Base-by-base conservation (phyloP, 2,329 filamentous ascomycete genomes). In the Colletotrichum horii region DNA sequence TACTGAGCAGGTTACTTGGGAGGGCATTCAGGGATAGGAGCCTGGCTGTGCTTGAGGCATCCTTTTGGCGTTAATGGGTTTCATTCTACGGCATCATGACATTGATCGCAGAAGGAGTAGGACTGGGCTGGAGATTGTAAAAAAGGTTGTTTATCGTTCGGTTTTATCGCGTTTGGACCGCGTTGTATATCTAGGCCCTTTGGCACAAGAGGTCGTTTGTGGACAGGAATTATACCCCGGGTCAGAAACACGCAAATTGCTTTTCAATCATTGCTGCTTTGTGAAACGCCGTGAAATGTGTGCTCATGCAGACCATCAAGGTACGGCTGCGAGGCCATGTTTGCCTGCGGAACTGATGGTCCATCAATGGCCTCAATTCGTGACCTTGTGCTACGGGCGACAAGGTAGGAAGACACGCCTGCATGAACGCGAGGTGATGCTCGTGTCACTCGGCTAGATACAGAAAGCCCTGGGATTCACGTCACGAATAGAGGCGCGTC, bases 1-100 rank as follows among this genome's bases (percentile, higher is more conserved):
- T 24, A 86, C 82, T 52, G 85, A 87, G 15, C 83, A 87, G 75
- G 72, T 85, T 68, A 86, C 85, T 16, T 87, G 85, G 85, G 84
- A 87, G 71, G 85, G 85, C 68, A 83, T 87, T 55, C 80, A 80
- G 52, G 83, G 83, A 26, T 72, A 66, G 28, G 56, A 55, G 30
- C 19, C 52, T 43, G 38, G 52, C 61, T 36, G 28, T 24, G 66
- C 38, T 71, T 62, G 48, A 60, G 32, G 66, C 66, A n/a, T 66
- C 55, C 55, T 32, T 48, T 43, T 34, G 71, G 71, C 60, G 74
- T 76, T 68, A 15, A 62, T 30, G 36, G 60, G 67, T 28, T 22
- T 62, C 9, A 32, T 56, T 72, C 58, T 32, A 32, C 7, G 34
- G 66, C 65, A 43, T 73, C 28, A 65, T 22, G 69, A 14, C 38